phyloP scores from a whole-genome alignment of 2,329 filamentous ascomycete genomes.

The Fusarium sp. region DNA sequence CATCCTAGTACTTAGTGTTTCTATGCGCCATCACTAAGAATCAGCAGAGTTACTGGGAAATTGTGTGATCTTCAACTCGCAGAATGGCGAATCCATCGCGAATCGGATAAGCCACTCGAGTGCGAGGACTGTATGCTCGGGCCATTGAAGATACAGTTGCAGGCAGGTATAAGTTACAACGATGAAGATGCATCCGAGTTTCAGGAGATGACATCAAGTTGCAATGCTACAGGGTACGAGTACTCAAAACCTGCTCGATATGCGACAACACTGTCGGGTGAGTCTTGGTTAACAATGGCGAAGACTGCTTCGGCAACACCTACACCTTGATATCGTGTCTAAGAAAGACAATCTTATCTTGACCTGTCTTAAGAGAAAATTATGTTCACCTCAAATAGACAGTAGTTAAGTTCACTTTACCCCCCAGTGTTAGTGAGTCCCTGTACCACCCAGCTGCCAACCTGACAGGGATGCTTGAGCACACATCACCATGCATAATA shows the following conservation, averaged over 20 bases:
- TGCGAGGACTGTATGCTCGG: neutral
- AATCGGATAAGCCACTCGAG: neutral
- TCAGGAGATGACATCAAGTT: neutral
- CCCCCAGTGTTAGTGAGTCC: neutral
- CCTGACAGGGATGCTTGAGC: constrained; percentile 12
- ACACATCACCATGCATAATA: constrained; percentile 27
- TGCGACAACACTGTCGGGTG: neutral
- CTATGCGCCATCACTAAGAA: neutral
- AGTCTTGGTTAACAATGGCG: neutral
- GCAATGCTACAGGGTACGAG: neutral
- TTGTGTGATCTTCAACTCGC: neutral
- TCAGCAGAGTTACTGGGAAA: neutral
- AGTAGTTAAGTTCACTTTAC: neutral
- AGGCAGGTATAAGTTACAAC: neutral
- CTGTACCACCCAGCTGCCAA: no score
- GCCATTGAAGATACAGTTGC: neutral
- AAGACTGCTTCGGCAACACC: neutral
- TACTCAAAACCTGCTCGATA: neutral
- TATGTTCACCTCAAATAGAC: neutral
- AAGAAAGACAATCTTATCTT: neutral
- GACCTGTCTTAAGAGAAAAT: neutral
- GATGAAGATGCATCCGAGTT: neutral
- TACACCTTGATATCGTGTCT: neutral
- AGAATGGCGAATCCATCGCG: neutral
- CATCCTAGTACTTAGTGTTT: neutral